Evolutionary conservation across 768 basidiomycete species (phyloP), one percentile per base, ranked within the genome.

Genomic region (Macrolepiota fuliginosa): DNA sequence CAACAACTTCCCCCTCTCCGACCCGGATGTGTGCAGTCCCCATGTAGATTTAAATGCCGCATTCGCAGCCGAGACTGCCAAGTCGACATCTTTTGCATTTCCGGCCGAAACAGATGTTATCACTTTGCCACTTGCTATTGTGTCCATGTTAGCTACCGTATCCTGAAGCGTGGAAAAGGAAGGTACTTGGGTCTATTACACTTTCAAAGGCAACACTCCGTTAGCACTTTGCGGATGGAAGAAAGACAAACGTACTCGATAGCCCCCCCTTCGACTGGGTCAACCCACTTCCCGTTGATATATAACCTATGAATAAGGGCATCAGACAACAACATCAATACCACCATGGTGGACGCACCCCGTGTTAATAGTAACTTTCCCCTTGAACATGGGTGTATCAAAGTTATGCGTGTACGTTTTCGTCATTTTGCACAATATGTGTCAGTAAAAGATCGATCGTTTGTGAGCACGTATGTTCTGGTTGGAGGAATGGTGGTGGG

Each of bases 21-120:
- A 12, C 13, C 86, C 89, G 7, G 86, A 73, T n/a, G 72, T 67
- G 64, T 87, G 84, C 62, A 87, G 73, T 36, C 91, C 91, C 91
- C 93, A 93, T 46, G 73, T 70, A 4, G 82, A 85, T 15, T 89
- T 83, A 72, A 66, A 78, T 1, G 78, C 78, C 67, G 76, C 81
- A 61, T 81, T 79, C 0, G 89, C 87, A 27, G 79, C 84, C 1
- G 73, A 70, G 63, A 91, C 90, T 1, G 90, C 90, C 45, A 66
- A 64, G 71, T 92, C 86, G 62, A 69, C 62, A 56, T 70, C 69
- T 40, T 63, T 62, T 1, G 56, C 27, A 7, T 62, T 90, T 79
- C 78, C 89, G 67, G 80, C 84, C 3, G 81, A 68, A 62, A 88
- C 72, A 40, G 75, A 55, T 1, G 82, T 80, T 68, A 83, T 76